Evolutionary conservation across 2,329 filamentous ascomycete species (phyloP).

Genomic region (Cryoendolithus antarcticus): DNA sequence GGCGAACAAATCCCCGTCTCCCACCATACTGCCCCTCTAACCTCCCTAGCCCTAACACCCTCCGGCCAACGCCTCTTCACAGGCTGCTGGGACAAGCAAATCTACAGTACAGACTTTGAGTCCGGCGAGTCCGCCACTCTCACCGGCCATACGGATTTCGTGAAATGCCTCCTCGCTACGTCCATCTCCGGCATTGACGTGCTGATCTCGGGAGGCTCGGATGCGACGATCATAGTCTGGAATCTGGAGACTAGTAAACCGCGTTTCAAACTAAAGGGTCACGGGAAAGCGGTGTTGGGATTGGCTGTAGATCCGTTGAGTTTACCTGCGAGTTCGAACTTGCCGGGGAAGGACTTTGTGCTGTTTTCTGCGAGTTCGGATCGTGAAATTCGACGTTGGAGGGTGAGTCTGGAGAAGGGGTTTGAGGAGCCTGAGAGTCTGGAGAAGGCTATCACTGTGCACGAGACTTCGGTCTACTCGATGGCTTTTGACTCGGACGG

Average conservation of each 20-base stretch:
- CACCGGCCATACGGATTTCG: constrained; percentile 72
- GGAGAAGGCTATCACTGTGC: constrained; percentile 53
- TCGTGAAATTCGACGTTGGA: constrained; percentile 61
- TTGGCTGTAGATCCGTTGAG: constrained; percentile 61
- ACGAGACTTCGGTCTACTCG: constrained; percentile 84
- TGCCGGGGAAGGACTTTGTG: constrained; percentile 32
- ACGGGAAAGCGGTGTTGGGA: constrained; percentile 65
- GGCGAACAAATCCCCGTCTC: constrained; percentile 29
- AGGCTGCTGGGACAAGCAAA: constrained; percentile 85
- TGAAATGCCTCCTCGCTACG: constrained; percentile 63
- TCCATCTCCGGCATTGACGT: constrained; percentile 47
- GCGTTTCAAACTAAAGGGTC: constrained; percentile 67
- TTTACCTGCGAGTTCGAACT: constrained; percentile 20
- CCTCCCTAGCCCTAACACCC: constrained; percentile 56
- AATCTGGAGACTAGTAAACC: constrained; percentile 54
- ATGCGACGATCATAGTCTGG: constrained; percentile 57
- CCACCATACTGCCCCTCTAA: constrained; percentile 69
- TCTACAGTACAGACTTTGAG: constrained; percentile 69
- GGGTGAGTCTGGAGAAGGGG: constrained; percentile 40
- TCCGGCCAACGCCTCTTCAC: constrained; percentile 53
- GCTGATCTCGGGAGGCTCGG: constrained; percentile 35
- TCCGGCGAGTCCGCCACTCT: constrained; percentile 5
- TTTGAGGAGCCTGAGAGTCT: constrained; percentile 39
- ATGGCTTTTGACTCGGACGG: constrained; percentile 54
- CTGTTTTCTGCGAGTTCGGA: constrained; percentile 63